Evolutionary conservation across 768 basidiomycete species (phyloP), one percentile per base, ranked within the genome.

Genomic region (Xanthoconium stramineum): DNA sequence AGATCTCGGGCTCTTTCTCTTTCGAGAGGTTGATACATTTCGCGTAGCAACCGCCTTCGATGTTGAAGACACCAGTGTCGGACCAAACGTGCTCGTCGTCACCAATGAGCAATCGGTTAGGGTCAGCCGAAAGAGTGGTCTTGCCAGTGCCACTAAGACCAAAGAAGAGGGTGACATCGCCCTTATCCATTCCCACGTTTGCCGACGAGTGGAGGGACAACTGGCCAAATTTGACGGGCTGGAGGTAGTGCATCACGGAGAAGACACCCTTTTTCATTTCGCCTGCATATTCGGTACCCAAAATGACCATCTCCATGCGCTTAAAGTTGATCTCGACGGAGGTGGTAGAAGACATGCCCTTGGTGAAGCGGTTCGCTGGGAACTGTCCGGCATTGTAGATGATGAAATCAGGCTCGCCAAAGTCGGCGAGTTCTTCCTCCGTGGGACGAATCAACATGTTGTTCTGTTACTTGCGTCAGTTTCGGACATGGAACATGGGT

Each of bases 241-340:
- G 94, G 58, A 99, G 83, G 74, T 98, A 99, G 77, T 99, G 96
- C 96, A 99, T 99, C 65, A 99, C 94, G 43, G 90, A 93, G 80
- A 99, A 99, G 72, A 99, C 92, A 69, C 97, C 97, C 85, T 99
- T 99, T 80, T 99, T 99, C 97, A 99, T 99, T 80, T 99, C 94
- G 49, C 94, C 94, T 32, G 94, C 94, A 69, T 98, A 98, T 71
- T 98, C 94, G 29, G 94, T 96, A 53, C 91, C 96, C 65, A 99
- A 91, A 69, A 99, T 98, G 67, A 99, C 96, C 97, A 99, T 99
- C 75, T 99, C 97, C 94, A 94, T 97, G 39, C 97, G 91, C 81
- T 97, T 97, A 78, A 99, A 98, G 84, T 99, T 99, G 80, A 99
- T 93, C 77, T 98, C 96, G 48, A 99, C 96, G 3, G 95, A 97